Evolutionary conservation across 805 yeast genomes (phyloP).

Genomic region (Starmerella gropengiesseri): DNA sequence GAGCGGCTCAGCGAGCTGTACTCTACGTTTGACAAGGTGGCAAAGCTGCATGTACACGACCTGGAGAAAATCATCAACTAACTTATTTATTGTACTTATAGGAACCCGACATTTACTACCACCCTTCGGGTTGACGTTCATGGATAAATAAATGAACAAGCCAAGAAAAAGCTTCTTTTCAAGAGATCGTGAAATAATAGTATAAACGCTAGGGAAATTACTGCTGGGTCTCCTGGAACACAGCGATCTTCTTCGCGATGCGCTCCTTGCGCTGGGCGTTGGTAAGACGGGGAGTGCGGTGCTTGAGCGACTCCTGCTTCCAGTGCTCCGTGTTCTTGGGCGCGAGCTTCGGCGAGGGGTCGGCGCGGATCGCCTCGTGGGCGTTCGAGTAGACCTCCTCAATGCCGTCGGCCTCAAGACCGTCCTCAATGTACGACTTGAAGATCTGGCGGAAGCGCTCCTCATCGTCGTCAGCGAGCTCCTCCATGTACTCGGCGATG

Average conservation of each 20-base stretch:
- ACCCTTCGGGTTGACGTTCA: neutral
- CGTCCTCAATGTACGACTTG: conserved; percentile 94
- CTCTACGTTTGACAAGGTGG: conserved; percentile 11
- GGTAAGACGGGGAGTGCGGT: conserved; percentile 79
- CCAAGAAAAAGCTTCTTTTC: neutral
- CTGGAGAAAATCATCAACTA: conserved; percentile 21
- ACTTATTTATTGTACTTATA: conserved; percentile 2
- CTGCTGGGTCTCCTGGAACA: conserved; percentile 34
- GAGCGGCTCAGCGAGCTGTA: conserved; percentile 5
- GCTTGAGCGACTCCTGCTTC: conserved; percentile 93
- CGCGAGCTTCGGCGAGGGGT: conserved; percentile 84
- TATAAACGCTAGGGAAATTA: conserved; percentile 10
- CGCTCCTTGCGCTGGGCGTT: conserved; percentile 81
- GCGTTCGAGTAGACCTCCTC: conserved; percentile 95
- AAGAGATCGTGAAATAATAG: conserved; percentile 4
- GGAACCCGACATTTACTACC: neutral
- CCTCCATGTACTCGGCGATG: conserved; percentile 99
- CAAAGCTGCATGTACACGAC: conserved; percentile 16
- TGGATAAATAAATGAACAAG: neutral
- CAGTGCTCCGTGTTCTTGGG: conserved; percentile 94
- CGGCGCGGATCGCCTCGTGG: conserved; percentile 90
- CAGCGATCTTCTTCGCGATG: conserved; percentile 89
- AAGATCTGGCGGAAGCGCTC: conserved; percentile 95
- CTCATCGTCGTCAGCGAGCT: conserved; percentile 99
- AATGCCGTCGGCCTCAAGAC: conserved; percentile 89